Evolutionary conservation across 108 stramenopile species (phyloP).

Genomic region (Skeletonema marinoi): DNA sequence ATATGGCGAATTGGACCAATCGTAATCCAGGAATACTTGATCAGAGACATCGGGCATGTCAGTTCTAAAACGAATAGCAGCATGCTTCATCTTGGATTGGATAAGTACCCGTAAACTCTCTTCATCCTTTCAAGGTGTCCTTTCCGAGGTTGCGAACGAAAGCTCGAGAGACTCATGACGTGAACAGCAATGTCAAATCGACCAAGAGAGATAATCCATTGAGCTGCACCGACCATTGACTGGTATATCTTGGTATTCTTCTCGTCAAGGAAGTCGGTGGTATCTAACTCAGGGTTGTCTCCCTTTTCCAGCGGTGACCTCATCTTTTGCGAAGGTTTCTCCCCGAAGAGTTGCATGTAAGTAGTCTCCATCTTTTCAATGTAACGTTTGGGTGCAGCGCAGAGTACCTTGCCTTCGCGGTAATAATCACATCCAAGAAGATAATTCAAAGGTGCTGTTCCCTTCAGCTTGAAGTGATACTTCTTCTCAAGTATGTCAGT

Average conservation of each 20-base stretch:
- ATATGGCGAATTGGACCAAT: no score
- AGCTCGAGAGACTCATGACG: conserved; percentile 22
- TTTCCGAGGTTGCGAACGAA: conserved; percentile 22
- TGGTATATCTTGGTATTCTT: background rate
- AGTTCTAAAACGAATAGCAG: conserved; percentile 13
- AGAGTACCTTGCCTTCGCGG: conserved; percentile 27
- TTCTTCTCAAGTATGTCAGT: background rate
- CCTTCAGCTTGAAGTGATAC: conserved; percentile 43
- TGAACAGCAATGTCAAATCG: conserved; percentile 35
- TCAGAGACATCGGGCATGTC: conserved; percentile 10
- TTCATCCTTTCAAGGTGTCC: conserved; percentile 35
- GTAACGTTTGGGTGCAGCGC: conserved; percentile 21
- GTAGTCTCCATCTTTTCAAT: conserved; percentile 17
- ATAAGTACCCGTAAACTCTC: conserved; percentile 32
- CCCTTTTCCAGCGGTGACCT: background rate
- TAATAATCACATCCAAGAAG: conserved; percentile 39
- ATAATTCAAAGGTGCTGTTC: conserved; percentile 19
- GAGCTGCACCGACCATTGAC: background rate
- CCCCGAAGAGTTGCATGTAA: conserved; percentile 22
- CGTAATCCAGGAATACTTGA: no score
- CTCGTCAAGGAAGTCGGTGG: background rate
- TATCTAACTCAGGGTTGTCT: conserved; percentile 3
- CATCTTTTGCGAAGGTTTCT: background rate
- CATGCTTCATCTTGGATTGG: conserved; percentile 1
- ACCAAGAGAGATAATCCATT: background rate